phyloP scores from a whole-genome alignment of 352 stramenopile species.

The Pythium oligandrum region DNA sequence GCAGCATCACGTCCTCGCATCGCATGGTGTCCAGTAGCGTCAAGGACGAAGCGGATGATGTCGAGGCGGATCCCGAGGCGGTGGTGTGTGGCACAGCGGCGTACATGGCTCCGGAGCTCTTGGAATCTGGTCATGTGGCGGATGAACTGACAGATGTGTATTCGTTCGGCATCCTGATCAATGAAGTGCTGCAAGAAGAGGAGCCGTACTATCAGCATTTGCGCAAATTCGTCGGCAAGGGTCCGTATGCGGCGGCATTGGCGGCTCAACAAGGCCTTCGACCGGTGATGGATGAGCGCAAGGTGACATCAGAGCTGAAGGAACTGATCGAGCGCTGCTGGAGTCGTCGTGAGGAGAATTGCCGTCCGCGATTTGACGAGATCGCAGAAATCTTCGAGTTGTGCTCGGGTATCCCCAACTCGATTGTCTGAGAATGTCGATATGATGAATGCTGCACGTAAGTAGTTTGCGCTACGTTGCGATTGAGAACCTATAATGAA shows the following conservation, averaged over 20 bases:
- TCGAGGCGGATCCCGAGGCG: constrained; percentile 20
- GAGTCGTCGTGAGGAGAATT: constrained; percentile 3
- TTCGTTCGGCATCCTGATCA: constrained; percentile 36
- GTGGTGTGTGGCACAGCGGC: constrained; percentile 36
- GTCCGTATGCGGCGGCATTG: constrained; percentile 22
- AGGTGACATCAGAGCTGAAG: constrained; percentile 18
- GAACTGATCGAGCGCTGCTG: constrained; percentile 20
- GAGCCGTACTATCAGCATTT: constrained; percentile 34
- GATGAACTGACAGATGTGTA: constrained; percentile 38
- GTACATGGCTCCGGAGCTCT: constrained; percentile 49
- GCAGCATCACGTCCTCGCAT: constrained; percentile 27
- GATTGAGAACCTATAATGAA: too few species aligned
- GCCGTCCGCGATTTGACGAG: not conserved
- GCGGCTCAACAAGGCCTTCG: constrained; percentile 25
- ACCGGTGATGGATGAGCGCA: constrained; percentile 19
- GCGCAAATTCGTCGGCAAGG: constrained; percentile 29
- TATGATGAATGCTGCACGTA: too few species aligned
- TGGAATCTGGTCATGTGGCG: constrained; percentile 15
- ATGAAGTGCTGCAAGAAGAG: constrained; percentile 39
- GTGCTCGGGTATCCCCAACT: not conserved
- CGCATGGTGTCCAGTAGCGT: constrained; percentile 13
- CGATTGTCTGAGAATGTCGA: too few species aligned
- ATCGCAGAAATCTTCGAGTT: constrained; percentile 18
- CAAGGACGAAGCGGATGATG: constrained; percentile 7
- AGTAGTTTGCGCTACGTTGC: too few species aligned